These are phyloP conservation scores for Magnusiomyces sp. DNA, from an alignment of 1,139 yeast genomes.

Conservation along the genomic window DNA sequence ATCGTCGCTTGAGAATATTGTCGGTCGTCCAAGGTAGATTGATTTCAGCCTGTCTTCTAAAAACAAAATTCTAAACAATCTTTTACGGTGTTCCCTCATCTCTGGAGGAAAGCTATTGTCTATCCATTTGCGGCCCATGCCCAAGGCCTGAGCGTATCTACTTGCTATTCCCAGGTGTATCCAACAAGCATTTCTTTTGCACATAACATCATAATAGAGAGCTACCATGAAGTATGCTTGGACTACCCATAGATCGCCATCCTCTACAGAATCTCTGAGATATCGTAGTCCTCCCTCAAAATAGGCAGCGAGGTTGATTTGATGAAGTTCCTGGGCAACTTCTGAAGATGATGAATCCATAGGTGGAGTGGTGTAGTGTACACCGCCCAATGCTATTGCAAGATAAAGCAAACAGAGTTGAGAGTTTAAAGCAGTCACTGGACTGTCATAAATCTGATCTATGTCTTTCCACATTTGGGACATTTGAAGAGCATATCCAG, in stretches of 20 bases:
- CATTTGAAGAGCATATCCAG: conserved; percentile 34
- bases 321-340: conserved; percentile 2
- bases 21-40: conserved; percentile 37
- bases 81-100: conserved; percentile 30
- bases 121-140: conserved; percentile 22
- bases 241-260: conserved; percentile 39
- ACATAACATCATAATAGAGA: conserved; percentile 35
- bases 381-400: conserved; percentile 38
- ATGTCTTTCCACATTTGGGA: conserved; percentile 28
- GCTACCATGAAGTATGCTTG: conserved; percentile 36
- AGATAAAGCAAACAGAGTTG: conserved; percentile 33
- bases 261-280: conserved; percentile 29
- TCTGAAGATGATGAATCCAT: background rate
- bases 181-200: conserved; percentile 40
- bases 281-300: conserved; percentile 34
- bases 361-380: conserved; percentile 25
- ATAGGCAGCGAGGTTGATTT: conserved; percentile 16
- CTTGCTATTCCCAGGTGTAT: conserved; percentile 31
- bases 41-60: conserved; percentile 37
- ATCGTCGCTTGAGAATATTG: conserved; percentile 35
- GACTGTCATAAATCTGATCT: conserved; percentile 29
- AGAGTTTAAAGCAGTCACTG: conserved; percentile 23
- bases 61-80: conserved; percentile 36
- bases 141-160: conserved; percentile 29
- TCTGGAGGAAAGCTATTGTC: conserved; percentile 26